Evolutionary conservation across 495 filamentous ascomycete genomes (phyloP), one percentile per base, ranked within the genome.

Genomic region (Lophium mytilinum): DNA sequence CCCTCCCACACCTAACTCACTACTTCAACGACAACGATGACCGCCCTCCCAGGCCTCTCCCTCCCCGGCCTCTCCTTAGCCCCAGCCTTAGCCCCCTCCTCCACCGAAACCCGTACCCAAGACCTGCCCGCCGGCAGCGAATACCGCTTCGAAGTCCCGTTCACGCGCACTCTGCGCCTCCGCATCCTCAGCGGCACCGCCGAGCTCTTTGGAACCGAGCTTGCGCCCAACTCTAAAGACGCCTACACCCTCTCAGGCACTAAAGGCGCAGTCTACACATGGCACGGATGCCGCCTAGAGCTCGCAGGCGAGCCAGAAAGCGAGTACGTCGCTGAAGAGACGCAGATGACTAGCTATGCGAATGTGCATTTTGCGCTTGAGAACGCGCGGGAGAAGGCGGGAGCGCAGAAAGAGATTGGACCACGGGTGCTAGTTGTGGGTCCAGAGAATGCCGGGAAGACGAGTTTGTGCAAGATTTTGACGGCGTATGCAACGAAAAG

Each of bases 161-260:
- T 83, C 66, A 77, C 78, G 9, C 56, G 53, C 19, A 51, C 52
- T 35, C 54, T 71, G 57, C 61, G 42, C 39, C 56, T 73, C 55
- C 62, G 86, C 79, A 78, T 99, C 18, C 70, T 87, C 39, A 79
- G 78, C 37, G 93, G 93, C 61, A 89, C 83, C 11, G 94, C 94
- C 40, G 93, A 99, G 76, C 81, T 94, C 65, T 96, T 97, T 73
- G 94, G 94, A 68, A 93, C 90, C 48, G 91, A 97, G 72, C 86
- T 99, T 53, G 89, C 90, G 11, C 78, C 81, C 11, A 86, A 84
- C 55, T 83, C 48, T 0, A 49, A 52, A 15, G 37, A 86, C 53
- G 76, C 78, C 1, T 97, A 97, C 77, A 84, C 80, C 40, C 95
- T 99, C 71, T 77, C 78, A 34, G 87, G 89, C 17, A 83, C 80